phyloP scores from a whole-genome alignment of 2,329 filamentous ascomycete species.

The Cladosporium austrohemisphaericum region DNA sequence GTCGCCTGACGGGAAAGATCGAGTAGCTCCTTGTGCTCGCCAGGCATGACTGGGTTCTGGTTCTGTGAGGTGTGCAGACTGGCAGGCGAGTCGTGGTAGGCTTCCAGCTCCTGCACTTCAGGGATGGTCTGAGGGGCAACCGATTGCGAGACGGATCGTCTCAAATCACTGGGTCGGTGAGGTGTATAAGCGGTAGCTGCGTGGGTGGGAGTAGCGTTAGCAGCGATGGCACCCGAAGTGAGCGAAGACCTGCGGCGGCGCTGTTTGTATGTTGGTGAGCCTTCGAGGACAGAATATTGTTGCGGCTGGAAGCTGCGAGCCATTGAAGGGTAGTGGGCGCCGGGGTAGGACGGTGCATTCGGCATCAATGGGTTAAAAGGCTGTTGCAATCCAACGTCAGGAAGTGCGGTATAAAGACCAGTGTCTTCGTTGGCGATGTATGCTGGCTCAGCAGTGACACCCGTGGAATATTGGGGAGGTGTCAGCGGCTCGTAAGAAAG shows the following conservation, averaged over 20 bases:
- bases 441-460: conserved; percentile 80
- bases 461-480: conserved; percentile 85
- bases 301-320: conserved; percentile 64
- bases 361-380: conserved; percentile 86
- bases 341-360: conserved; percentile 78
- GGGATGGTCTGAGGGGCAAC: conserved; percentile 66
- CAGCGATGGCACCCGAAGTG: conserved; percentile 58
- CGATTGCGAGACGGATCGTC: conserved; percentile 84
- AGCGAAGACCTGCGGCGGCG: conserved; percentile 89
- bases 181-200: conserved; percentile 51
- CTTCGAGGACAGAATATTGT: conserved; percentile 87
- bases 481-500: conserved; percentile 97
- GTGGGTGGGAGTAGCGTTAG: conserved; percentile 7
- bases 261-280: conserved; percentile 98
- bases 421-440: conserved; percentile 99
- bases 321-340: conserved; percentile 72
- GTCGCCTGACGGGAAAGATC: conserved; percentile 87
- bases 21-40: conserved; percentile 74
- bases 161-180: conserved; percentile 83
- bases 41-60: conserved; percentile 51
- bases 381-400: conserved; percentile 74
- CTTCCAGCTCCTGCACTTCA: conserved; percentile 61
- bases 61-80: conserved; percentile 72
- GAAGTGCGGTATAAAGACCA: conserved; percentile 89
- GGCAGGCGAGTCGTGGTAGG: conserved; percentile 72